Conservation (phyloP, 441 rosid genomes). For the Croton setiger region DNA sequence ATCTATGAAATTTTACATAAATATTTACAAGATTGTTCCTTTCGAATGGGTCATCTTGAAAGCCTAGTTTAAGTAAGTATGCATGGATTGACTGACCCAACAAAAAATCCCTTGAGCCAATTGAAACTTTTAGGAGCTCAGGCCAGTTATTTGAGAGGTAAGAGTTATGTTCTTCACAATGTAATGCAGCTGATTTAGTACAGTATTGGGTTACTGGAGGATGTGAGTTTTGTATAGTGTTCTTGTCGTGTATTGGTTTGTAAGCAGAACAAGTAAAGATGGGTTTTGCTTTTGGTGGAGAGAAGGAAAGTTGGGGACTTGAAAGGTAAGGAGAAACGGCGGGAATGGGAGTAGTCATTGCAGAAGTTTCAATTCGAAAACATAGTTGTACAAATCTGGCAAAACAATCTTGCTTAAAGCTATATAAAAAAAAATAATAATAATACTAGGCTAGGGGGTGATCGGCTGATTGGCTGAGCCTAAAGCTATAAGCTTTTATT, state of each 20-base stretch:
- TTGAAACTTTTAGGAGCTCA: constrained; percentile 31
- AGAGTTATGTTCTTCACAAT: constrained; percentile 14
- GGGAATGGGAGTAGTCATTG: background rate
- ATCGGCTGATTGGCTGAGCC: constrained; percentile 1
- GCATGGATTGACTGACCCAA: constrained; percentile 10
- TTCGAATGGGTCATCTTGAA: constrained; percentile 16
- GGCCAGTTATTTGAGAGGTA: constrained; percentile 30
- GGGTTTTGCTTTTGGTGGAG: background rate
- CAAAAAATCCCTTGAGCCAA: constrained; percentile 21
- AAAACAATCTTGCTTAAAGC: too few species aligned
- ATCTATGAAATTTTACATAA: constrained; percentile 20
- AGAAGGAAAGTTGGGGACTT: constrained; percentile 1
- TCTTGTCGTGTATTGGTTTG: background rate
- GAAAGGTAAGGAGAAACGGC: constrained; percentile 5
- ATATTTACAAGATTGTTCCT: constrained; percentile 25
- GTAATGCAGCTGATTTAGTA: background rate
- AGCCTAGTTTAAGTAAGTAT: constrained; percentile 1
- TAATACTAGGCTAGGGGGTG: too few species aligned
- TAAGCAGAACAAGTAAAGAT: constrained; percentile 6
- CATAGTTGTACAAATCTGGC: too few species aligned
- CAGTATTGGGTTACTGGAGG: background rate
- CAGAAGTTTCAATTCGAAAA: background rate
- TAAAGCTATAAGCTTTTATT: background rate
- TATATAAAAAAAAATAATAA: too few species aligned
- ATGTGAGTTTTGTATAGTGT: background rate